These are phyloP conservation scores for Penicillium sp. DNA, from an alignment of 2,329 filamentous ascomycete species.

Conservation along the genomic window DNA sequence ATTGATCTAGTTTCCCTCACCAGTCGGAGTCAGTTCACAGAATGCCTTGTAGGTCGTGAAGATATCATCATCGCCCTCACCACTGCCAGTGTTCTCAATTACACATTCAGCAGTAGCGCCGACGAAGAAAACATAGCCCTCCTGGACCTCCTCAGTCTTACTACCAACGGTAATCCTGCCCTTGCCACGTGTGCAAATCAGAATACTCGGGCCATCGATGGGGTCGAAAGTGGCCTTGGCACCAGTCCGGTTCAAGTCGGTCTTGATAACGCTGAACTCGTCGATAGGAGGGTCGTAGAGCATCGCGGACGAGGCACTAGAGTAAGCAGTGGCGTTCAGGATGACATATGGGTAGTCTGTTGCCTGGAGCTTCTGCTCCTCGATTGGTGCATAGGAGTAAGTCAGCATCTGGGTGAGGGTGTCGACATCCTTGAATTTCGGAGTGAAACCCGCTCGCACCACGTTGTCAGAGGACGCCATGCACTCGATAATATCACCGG, in stretches of 20 bases:
- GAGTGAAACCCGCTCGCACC: conserved; percentile 92
- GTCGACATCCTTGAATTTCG: conserved; percentile 94
- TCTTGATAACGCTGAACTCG: conserved; percentile 87
- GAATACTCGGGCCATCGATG: conserved; percentile 82
- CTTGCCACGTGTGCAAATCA: conserved; percentile 82
- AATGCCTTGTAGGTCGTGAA: conserved; percentile 93
- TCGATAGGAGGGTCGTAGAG: conserved; percentile 96
- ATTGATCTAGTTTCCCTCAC: conserved; percentile 42
- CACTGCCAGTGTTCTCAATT: conserved; percentile 62
- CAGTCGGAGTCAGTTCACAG: conserved; percentile 69
- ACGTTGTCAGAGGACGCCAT: conserved; percentile 99
- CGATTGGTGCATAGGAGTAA: conserved; percentile 91
- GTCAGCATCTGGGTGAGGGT: conserved; percentile 90
- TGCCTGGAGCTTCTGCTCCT: conserved; percentile 89
- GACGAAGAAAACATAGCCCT: conserved; percentile 77
- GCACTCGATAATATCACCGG: conserved; percentile 88
- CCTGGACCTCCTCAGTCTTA: conserved; percentile 70
- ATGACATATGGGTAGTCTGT: conserved; percentile 81
- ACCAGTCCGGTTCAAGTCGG: conserved; percentile 65
- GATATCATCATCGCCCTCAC: conserved; percentile 59
- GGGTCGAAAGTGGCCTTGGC: conserved; percentile 86
- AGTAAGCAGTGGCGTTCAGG: conserved; percentile 78
- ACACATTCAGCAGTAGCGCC: conserved; percentile 83
- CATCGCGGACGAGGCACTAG: conserved; percentile 65
- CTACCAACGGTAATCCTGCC: conserved; percentile 83